phyloP scores from a whole-genome alignment of 345 rosid species.

The Bruguiera gymnorhiza region DNA sequence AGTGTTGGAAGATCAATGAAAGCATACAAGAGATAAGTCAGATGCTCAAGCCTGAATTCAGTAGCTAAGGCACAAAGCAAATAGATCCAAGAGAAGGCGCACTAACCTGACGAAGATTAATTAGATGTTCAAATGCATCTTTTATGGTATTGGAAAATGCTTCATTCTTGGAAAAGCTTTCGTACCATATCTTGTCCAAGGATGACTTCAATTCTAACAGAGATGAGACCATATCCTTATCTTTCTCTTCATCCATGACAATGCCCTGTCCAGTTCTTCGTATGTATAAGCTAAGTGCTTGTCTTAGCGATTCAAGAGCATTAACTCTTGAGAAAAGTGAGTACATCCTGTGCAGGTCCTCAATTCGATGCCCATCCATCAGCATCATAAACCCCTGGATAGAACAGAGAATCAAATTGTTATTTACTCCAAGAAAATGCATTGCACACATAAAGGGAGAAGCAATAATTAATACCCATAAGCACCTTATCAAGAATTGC shows the following conservation, averaged over 20 bases:
- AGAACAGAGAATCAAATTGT: constrained; percentile 19
- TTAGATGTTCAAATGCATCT: constrained; percentile 92
- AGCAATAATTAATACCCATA: constrained; percentile 1
- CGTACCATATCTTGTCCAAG: constrained; percentile 88
- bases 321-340: constrained; percentile 74
- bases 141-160: constrained; percentile 84
- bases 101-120: constrained; percentile 93
- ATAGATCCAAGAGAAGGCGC: constrained; percentile 3
- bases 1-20: no score
- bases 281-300: constrained; percentile 69
- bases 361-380: constrained; percentile 91
- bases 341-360: constrained; percentile 87
- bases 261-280: constrained; percentile 80
- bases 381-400: constrained; percentile 79
- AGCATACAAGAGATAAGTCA: no score
- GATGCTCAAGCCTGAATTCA: no score
- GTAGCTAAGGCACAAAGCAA: background rate
- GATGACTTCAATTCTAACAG: constrained; percentile 88
- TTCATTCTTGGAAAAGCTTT: constrained; percentile 87
- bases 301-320: constrained; percentile 81
- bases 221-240: constrained; percentile 89
- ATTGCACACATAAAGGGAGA: constrained; percentile 1
- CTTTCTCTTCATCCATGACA: constrained; percentile 97
- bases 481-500: constrained; percentile 91
- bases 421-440: background rate